A percentile compares a stretch with the other conserved stretches of the same genome.
Evolutionary conservation across 164 flowering plant genomes (phyloP).

Genomic region (Brasenia schreberi): DNA sequence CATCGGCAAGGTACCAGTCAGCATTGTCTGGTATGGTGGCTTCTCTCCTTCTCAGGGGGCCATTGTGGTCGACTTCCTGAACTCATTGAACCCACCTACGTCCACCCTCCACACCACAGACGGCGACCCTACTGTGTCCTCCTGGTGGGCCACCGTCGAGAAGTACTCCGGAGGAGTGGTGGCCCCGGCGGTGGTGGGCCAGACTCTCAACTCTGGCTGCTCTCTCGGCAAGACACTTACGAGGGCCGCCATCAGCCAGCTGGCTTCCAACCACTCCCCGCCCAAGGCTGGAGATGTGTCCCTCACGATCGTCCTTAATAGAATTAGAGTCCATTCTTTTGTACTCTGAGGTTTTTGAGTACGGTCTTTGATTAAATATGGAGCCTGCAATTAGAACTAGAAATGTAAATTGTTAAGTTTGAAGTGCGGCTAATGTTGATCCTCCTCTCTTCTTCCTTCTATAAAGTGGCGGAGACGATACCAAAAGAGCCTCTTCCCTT

Average conservation of each 20-base stretch:
- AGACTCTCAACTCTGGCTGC: constrained; percentile 2
- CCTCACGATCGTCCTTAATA: constrained; percentile 3
- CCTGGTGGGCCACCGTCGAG: constrained; percentile 22
- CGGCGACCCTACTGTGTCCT: constrained; percentile 14
- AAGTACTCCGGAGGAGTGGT: constrained; percentile 13
- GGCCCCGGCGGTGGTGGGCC: background rate
- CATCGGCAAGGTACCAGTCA: constrained; percentile 36
- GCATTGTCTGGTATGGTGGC: constrained; percentile 63
- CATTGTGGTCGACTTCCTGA: constrained; percentile 46
- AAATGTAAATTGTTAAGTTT: too few relatives aligned
- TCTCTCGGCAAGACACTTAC: constrained; percentile 5
- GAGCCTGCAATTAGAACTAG: too few relatives aligned
- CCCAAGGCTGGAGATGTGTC: constrained; percentile 7
- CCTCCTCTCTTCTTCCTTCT: too few relatives aligned
- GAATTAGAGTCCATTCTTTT: too few relatives aligned
- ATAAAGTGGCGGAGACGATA: too few relatives aligned
- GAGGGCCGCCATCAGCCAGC: constrained; percentile 1
- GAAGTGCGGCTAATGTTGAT: too few relatives aligned
- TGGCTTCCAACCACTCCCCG: background rate
- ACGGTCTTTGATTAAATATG: too few relatives aligned
- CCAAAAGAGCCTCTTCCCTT: too few relatives aligned
- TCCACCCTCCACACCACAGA: too few relatives aligned
- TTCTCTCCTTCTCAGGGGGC: constrained; percentile 54
- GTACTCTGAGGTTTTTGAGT: too few relatives aligned
- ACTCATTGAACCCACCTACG: constrained; percentile 22